Evolutionary conservation across 805 yeast genomes (phyloP), one percentile per base, ranked within the genome.

Genomic region (Teunomyces funiuensis): DNA sequence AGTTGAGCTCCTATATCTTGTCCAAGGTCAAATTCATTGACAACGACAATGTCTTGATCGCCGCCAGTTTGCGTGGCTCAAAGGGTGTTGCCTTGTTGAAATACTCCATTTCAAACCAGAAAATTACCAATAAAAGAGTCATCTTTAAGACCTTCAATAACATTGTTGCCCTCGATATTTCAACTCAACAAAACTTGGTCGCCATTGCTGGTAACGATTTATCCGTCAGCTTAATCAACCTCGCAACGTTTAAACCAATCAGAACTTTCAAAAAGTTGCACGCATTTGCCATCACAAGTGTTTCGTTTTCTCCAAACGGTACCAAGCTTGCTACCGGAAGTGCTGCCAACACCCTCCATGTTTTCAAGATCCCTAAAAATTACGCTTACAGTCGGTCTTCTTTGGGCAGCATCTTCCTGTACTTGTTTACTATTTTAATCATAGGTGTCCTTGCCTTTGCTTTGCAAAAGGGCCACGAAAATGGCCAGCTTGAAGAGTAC

Each of bases 271-370:
- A 74, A 31, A 77, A 83, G 45, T 80, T 85, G 41, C 97, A 89
- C 58, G 68, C 74, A 6, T 86, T 86, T 59, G 88, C 95, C 18
- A 81, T 88, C 39, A 88, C 97, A 0, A 74, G 77, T 33, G 79
- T 87, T 7, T 67, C 79, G 2, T 82, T 88, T 45, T 82, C 88
- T 4, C 83, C 85, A 10, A 73, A 79, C 55, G 88, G 90, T 6
- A 64, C 76, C 38, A 73, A 72, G 41, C 63, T 88, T 37, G 91
- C 88, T 2, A 76, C 88, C 16, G 83, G 80, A 0, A 83, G 91
- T 25, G 95, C 90, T 1, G 86, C 93, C 2, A 82, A 84, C 46
- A 74, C 88, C 1, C 76, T 88, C 20, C 79, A 75, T 50, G 79
- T 88, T 6, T 63, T 82, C 43, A 71, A 68, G 42, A 59, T 88